phyloP scores from a whole-genome alignment of 305 asterid genomes.

The Solanum hybrid region DNA sequence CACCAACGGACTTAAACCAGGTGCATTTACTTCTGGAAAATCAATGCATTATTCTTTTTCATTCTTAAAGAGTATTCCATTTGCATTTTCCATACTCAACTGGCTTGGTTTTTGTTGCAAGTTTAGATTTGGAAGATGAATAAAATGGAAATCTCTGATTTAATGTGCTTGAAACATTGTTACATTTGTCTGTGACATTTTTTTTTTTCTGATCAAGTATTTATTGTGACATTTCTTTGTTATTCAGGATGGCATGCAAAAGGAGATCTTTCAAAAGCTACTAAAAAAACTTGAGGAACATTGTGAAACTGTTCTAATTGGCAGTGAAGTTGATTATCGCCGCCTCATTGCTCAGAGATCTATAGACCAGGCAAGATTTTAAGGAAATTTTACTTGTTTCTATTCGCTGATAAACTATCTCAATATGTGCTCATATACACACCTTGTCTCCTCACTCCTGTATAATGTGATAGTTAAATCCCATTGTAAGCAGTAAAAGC shows the following conservation, averaged over 20 bases:
- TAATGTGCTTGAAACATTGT: not conserved
- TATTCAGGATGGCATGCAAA: slow-evolving; percentile 96
- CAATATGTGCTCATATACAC: not conserved
- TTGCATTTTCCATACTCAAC: not conserved
- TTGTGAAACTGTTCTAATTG: slow-evolving; percentile 60
- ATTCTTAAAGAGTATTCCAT: not conserved
- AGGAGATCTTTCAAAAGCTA: slow-evolving; percentile 72
- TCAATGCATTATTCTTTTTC: not conserved
- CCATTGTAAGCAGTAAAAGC: not conserved
- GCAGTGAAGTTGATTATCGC: slow-evolving; percentile 93
- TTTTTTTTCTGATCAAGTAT: not conserved
- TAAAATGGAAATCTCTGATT: not conserved
- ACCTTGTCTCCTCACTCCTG: not conserved
- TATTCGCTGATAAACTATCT: not conserved
- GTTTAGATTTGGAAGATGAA: not conserved
- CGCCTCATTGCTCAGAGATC: slow-evolving; percentile 66
- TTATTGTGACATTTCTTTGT: not conserved
- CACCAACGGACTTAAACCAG: slow-evolving; percentile 88
- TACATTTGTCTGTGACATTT: not conserved
- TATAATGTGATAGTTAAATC: not conserved
- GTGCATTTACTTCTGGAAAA: slow-evolving; percentile 23
- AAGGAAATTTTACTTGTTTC: not conserved
- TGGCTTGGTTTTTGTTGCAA: not conserved
- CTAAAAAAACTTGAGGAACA: slow-evolving; percentile 61
- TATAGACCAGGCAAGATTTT: slow-evolving; percentile 57